Evolutionary conservation across 1,139 yeast genomes (phyloP).

Genomic region (Protomyces lactucae-debilis): DNA sequence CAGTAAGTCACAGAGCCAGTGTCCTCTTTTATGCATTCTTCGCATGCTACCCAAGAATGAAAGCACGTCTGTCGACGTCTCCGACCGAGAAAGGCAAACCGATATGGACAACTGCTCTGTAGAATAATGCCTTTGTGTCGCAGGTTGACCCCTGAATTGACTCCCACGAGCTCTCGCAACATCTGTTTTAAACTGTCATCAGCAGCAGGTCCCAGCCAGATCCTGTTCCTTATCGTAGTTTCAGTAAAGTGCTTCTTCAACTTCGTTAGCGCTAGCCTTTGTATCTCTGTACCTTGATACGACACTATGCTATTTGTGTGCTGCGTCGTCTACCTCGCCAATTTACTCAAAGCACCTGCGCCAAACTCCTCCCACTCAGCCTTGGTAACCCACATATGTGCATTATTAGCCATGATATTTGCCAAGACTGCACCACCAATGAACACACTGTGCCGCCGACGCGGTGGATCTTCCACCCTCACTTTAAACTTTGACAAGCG

Average conservation of each 20-base stretch:
- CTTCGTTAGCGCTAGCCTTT: background rate
- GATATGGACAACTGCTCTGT: too few species aligned
- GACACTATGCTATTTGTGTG: background rate
- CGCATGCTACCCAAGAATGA: too few species aligned
- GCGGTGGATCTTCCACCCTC: constrained; percentile 96
- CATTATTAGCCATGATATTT: constrained; percentile 95
- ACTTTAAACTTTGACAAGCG: constrained; percentile 89
- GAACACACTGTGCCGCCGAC: constrained; percentile 98
- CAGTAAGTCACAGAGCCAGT: too few species aligned
- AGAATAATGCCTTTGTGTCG: too few species aligned
- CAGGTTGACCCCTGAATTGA: too few species aligned
- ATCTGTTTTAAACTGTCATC: too few species aligned
- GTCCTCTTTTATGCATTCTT: too few species aligned
- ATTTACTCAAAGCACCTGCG: constrained; percentile 67
- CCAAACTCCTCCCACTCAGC: constrained; percentile 99
- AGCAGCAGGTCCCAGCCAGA: background rate
- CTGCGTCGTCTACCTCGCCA: constrained; percentile 49
- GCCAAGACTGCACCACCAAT: constrained; percentile 99
- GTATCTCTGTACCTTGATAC: background rate
- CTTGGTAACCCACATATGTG: constrained; percentile 91
- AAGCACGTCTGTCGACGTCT: too few species aligned
- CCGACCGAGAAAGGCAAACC: too few species aligned
- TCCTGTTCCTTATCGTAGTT: background rate
- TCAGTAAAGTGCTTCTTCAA: background rate
- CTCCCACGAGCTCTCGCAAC: too few species aligned